These are phyloP conservation scores for Sporothrix brasiliensis DNA, from an alignment of 2,329 filamentous ascomycete genomes.

Conservation along the genomic window DNA sequence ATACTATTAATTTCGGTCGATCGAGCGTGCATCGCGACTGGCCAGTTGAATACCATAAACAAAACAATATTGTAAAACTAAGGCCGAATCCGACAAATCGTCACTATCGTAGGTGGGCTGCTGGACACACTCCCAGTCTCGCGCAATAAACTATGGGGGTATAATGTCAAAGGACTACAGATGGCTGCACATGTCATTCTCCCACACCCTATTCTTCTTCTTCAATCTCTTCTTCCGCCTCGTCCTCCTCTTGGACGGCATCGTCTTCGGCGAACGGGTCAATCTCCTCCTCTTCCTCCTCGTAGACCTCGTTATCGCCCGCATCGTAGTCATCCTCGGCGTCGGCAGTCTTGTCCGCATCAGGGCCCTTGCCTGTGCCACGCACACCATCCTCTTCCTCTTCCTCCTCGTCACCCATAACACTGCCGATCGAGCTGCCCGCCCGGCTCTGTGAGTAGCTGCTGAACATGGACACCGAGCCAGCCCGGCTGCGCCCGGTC, in stretches of 20 bases:
- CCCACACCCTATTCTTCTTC: constrained; percentile 26
- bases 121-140: neutral
- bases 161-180: neutral
- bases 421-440: constrained; percentile 39
- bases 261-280: constrained; percentile 34
- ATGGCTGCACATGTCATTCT: neutral
- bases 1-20: too few species aligned
- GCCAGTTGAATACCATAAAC: neutral
- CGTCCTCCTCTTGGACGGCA: constrained; percentile 28
- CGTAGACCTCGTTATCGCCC: constrained; percentile 31
- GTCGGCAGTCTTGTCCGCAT: constrained; percentile 2
- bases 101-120: too few species aligned
- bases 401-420: constrained; percentile 33
- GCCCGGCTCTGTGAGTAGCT: constrained; percentile 45
- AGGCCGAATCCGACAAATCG: too few species aligned
- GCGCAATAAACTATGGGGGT: neutral
- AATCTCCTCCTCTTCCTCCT: constrained; percentile 35
- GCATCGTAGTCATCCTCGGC: constrained; percentile 27
- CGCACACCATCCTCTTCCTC: constrained; percentile 30
- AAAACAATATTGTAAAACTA: neutral
- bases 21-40: too few species aligned
- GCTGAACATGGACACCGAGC: constrained; percentile 54
- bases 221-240: constrained; percentile 25
- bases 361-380: neutral
- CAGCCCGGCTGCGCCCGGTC: constrained; percentile 43